Conservation (phyloP, 805 yeast species). For the Candida insectalens region DNA sequence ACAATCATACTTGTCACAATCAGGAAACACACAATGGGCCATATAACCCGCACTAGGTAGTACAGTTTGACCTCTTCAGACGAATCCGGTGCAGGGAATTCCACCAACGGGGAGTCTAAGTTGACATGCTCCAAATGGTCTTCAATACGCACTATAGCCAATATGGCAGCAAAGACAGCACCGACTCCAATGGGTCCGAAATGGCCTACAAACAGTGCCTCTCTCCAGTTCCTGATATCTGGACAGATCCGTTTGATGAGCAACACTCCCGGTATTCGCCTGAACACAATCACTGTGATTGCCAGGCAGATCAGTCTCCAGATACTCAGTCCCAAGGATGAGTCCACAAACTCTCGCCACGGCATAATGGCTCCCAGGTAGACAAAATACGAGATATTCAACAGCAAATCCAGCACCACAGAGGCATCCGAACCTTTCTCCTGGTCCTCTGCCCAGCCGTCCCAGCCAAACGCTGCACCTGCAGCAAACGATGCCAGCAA, state of each 20-base stretch:
- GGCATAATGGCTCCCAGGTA: slow-evolving; percentile 63
- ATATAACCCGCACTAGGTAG: slow-evolving; percentile 23
- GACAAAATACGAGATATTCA: slow-evolving; percentile 54
- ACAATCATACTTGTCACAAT: slow-evolving; percentile 43
- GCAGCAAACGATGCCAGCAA: slow-evolving; percentile 62
- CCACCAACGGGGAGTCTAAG: slow-evolving; percentile 14
- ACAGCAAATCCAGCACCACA: slow-evolving; percentile 49
- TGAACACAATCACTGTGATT: slow-evolving; percentile 37
- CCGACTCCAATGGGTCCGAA: slow-evolving; percentile 62
- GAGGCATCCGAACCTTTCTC: slow-evolving; percentile 47
- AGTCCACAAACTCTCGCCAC: slow-evolving; percentile 48
- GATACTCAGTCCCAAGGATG: slow-evolving; percentile 31
- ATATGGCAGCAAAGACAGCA: slow-evolving; percentile 22
- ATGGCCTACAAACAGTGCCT: slow-evolving; percentile 60
- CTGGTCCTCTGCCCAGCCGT: slow-evolving; percentile 48
- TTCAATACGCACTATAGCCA: slow-evolving; percentile 21
- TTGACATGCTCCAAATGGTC: slow-evolving; percentile 14
- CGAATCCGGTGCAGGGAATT: slow-evolving; percentile 12
- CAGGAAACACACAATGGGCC: slow-evolving; percentile 42
- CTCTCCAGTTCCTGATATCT: slow-evolving; percentile 50
- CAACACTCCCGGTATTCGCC: slow-evolving; percentile 47
- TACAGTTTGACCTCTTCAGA: slow-evolving; percentile 8
- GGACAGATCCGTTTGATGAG: slow-evolving; percentile 47
- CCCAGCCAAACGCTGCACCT: slow-evolving; percentile 63
- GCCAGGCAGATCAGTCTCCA: slow-evolving; percentile 44